A percentile compares a stretch with the other conserved stretches of the same genome.
Evolutionary conservation across 139 green algal species (phyloP).

Genomic region (Edaphochlamys debaryana): DNA sequence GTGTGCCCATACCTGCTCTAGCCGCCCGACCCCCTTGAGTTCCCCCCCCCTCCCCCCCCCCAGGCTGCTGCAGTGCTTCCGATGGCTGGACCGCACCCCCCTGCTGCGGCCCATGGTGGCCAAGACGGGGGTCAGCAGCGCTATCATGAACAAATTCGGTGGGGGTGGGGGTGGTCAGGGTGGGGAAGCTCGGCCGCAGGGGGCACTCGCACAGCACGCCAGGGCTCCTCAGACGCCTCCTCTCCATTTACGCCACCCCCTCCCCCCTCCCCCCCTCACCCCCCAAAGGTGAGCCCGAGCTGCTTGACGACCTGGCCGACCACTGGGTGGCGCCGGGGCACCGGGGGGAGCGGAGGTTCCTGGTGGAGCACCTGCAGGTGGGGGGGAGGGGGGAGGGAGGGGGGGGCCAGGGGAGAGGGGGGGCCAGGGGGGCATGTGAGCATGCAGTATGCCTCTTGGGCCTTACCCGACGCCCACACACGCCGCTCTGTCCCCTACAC

Average conservation of each 20-base stretch:
- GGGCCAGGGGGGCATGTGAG: too few relatives aligned
- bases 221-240: background rate
- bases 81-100: background rate
- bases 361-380: slow-evolving; percentile 53
- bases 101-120: slow-evolving; percentile 16
- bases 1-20: too few relatives aligned
- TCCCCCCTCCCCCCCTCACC: background rate
- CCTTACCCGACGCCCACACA: too few relatives aligned
- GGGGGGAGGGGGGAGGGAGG: too few relatives aligned
- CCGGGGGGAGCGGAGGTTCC: slow-evolving; percentile 47
- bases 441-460: too few relatives aligned
- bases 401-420: too few relatives aligned
- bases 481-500: too few relatives aligned
- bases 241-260: background rate
- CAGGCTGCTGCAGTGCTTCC: slow-evolving; percentile 2
- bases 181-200: too few relatives aligned
- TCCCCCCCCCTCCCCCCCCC: background rate
- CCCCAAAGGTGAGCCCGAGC: slow-evolving; percentile 55
- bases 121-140: slow-evolving; percentile 34
- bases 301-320: slow-evolving; percentile 64
- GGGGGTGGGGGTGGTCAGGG: background rate
- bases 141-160: slow-evolving; percentile 39
- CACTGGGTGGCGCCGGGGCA: slow-evolving; percentile 54
- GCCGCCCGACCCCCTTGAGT: too few relatives aligned
- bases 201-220: background rate